Evolutionary conservation across 139 green algal genomes (phyloP), one percentile per base, ranked within the genome.

Genomic region (Protoeuglena noctilucae): DNA sequence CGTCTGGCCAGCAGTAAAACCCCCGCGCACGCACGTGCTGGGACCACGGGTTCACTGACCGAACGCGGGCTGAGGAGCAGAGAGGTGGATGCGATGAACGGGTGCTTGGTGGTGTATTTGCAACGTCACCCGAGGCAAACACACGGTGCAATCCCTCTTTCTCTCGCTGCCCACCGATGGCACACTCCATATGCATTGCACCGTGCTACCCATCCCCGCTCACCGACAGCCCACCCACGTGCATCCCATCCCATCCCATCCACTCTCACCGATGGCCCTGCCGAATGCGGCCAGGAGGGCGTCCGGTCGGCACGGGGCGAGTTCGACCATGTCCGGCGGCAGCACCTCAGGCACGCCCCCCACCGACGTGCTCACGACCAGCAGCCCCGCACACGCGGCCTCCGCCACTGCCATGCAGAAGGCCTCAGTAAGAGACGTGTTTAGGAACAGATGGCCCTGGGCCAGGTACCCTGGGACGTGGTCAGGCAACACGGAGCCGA

Each of bases 351-450:
- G 88, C n/a, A 96, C 86, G 7, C 89, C 89, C 1, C 89, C 89
- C n/a, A 97, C 89, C 3, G 18, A 16, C 18, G 74, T 77, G 22
- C 27, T 51, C 1, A 73, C 67, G 2, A 64, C 57, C 45, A 75
- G 25, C 16, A 70, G 52, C 1, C 72, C 72, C 40, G 43, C 69
- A 18, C 40, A 48, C 7, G 90, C 90, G 21, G 90, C 90, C 64
- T 98, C 90, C 18, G 96, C 75, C 19, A 97, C 82, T 3, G 90
- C 85, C 67, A 97, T 94, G 72, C 90, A 96, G 65, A 98, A 98
- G 3, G 90, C 85, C 54, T 98, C 90, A 0, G 90, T 98, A 3
- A 98, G 72, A 18, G 77, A 91, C 51, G 76, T 76, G 62, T 95
- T 96, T 9, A 96, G 63, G 58, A 94, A 95, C 28, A 95, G 73